These are phyloP conservation scores for Oryza officinalis DNA, from an alignment of 176 grass and related monocot species.

Conservation along the genomic window DNA sequence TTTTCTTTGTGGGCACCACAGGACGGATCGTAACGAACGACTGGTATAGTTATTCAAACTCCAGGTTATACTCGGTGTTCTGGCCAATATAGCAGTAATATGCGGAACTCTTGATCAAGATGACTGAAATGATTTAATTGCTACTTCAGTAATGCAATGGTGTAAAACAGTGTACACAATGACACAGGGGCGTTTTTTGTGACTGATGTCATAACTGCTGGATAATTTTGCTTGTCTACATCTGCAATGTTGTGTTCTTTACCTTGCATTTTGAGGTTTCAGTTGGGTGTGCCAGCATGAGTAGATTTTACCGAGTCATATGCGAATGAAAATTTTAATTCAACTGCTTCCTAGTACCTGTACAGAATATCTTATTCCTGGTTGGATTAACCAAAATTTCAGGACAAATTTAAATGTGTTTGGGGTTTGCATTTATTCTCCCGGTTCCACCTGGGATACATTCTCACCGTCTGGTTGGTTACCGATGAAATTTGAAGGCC, in stretches of 20 bases:
- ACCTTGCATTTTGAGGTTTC: background rate
- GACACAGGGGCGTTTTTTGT: slow-evolving; percentile 3
- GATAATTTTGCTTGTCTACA: background rate
- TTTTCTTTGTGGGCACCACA: background rate
- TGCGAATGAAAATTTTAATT: no score
- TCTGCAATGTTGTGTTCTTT: background rate
- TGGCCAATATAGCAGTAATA: background rate
- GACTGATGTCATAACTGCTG: slow-evolving; percentile 30
- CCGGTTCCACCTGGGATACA: no score
- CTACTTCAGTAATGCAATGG: slow-evolving; percentile 2
- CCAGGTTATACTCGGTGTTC: slow-evolving; percentile 20
- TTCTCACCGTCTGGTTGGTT: no score
- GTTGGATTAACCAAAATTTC: no score
- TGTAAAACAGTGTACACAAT: slow-evolving; percentile 24
- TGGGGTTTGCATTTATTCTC: no score
- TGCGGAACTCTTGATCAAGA: slow-evolving; percentile 21
- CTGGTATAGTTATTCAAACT: slow-evolving; percentile 3
- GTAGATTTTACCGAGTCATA: no score
- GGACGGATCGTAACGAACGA: slow-evolving; percentile 11
- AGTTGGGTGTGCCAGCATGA: no score
- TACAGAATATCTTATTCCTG: no score
- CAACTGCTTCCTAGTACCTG: no score
- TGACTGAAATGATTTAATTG: slow-evolving; percentile 19
- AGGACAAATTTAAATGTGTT: no score
- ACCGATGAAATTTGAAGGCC: no score